These are phyloP conservation scores for Macrocystidia cucumis DNA, from an alignment of 1,284 basidiomycete species.

Conservation along the genomic window DNA sequence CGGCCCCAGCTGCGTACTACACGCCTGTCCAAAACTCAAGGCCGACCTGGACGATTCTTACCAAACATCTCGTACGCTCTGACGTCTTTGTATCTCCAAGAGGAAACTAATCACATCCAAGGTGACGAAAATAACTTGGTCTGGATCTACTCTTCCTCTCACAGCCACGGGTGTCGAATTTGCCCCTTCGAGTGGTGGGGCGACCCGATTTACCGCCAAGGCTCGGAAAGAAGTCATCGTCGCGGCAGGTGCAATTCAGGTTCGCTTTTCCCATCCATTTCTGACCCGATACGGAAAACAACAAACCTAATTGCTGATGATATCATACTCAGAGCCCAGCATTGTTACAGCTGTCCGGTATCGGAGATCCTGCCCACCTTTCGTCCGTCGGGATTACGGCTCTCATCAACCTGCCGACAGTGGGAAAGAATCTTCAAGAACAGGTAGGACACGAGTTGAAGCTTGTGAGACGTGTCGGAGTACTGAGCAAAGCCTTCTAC, in stretches of 20 bases:
- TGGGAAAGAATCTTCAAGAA: conserved; percentile 39
- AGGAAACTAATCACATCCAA: conserved; percentile 5
- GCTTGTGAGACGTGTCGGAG: background rate
- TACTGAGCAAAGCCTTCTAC: background rate
- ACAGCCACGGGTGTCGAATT: conserved; percentile 23
- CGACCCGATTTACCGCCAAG: conserved; percentile 16
- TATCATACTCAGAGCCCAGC: conserved; percentile 11
- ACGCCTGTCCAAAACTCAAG: conserved; percentile 20
- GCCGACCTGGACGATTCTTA: conserved; percentile 22
- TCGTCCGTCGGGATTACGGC: conserved; percentile 26
- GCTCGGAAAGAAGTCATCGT: conserved; percentile 22
- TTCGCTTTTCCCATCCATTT: conserved; percentile 1
- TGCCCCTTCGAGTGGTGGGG: conserved; percentile 16
- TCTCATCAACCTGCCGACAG: conserved; percentile 27
- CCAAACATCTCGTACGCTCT: conserved; percentile 17
- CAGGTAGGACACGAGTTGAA: conserved; percentile 26
- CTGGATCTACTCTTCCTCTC: conserved; percentile 16
- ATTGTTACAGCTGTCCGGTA: conserved; percentile 24
- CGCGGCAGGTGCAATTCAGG: conserved; percentile 22
- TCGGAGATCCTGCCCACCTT: conserved; percentile 30
- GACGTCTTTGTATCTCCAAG: background rate
- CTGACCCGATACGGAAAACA: background rate
- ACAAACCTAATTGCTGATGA: background rate
- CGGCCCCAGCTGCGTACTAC: conserved; percentile 21
- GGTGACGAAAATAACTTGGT: conserved; percentile 23